These are phyloP conservation scores for Globisporangium radiosum DNA, from an alignment of 352 stramenopile genomes.

Conservation along the genomic window DNA sequence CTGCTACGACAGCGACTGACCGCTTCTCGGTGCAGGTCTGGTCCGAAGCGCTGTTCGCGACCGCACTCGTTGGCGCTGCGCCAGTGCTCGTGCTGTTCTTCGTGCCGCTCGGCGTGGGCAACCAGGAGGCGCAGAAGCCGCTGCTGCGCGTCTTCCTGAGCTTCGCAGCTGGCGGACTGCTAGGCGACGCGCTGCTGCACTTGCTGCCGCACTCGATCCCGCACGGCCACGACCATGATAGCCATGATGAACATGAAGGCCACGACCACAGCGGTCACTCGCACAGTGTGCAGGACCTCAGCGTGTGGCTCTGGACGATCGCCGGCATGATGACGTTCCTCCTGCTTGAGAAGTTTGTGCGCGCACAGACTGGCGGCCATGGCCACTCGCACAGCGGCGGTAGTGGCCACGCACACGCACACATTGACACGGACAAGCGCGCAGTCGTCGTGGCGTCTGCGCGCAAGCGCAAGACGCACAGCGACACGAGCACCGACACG, in stretches of 20 bases:
- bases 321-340: conserved; percentile 67
- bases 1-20: conserved; percentile 7
- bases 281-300: conserved; percentile 56
- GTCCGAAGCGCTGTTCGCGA: conserved; percentile 61
- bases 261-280: conserved; percentile 35
- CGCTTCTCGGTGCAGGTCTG: conserved; percentile 49
- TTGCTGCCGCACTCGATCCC: conserved; percentile 85
- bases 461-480: conserved; percentile 27
- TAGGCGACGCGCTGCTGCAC: conserved; percentile 89
- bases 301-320: conserved; percentile 73
- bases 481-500: conserved; percentile 14
- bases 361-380: conserved; percentile 39
- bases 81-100: conserved; percentile 66
- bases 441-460: conserved; percentile 14
- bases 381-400: conserved; percentile 18
- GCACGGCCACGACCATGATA: conserved; percentile 15
- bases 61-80: conserved; percentile 59
- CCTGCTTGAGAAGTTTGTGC: conserved; percentile 80
- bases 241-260: conserved; percentile 30
- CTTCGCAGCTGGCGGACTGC: conserved; percentile 82
- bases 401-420: conserved; percentile 27
- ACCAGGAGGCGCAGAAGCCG: conserved; percentile 52
- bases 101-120: conserved; percentile 54
- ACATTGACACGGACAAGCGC: conserved; percentile 13
- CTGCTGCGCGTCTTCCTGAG: conserved; percentile 81